These are phyloP conservation scores for Pythium apleroticum DNA, from an alignment of 352 stramenopile species.

Conservation along the genomic window DNA sequence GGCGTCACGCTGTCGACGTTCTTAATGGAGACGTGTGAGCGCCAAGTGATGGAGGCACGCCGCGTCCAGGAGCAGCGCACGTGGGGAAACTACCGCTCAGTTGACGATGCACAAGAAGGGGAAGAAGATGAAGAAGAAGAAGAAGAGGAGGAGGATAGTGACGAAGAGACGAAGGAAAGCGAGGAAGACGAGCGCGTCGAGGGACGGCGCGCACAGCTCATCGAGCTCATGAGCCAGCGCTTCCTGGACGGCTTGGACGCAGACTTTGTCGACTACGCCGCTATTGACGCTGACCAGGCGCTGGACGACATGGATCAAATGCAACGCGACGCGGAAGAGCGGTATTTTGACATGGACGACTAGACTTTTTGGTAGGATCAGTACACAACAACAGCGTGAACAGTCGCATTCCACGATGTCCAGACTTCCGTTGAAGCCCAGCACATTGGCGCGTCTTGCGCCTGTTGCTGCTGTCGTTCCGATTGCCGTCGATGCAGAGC, in stretches of 20 bases:
- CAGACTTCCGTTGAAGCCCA: slow-evolving; percentile 6
- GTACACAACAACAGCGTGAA: slow-evolving; percentile 3
- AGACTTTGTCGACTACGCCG: slow-evolving; percentile 63
- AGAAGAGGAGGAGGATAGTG: slow-evolving; percentile 47
- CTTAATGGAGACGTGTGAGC: slow-evolving; percentile 66
- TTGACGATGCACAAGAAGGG: slow-evolving; percentile 24
- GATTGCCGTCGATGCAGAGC: slow-evolving; percentile 12
- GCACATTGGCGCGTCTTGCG: background rate
- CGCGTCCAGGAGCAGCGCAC: slow-evolving; percentile 57
- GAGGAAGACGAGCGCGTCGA: slow-evolving; percentile 28
- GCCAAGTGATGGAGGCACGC: slow-evolving; percentile 62
- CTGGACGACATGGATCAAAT: slow-evolving; percentile 70
- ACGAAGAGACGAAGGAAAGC: slow-evolving; percentile 36
- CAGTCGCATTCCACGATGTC: slow-evolving; percentile 18
- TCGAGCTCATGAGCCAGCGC: slow-evolving; percentile 72
- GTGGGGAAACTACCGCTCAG: slow-evolving; percentile 46
- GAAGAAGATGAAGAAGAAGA: slow-evolving; percentile 49
- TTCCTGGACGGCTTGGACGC: slow-evolving; percentile 67
- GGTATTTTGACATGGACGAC: slow-evolving; percentile 59
- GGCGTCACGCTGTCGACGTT: slow-evolving; percentile 57
- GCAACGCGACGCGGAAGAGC: slow-evolving; percentile 76
- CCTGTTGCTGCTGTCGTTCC: background rate
- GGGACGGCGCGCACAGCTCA: slow-evolving; percentile 54
- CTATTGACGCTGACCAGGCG: slow-evolving; percentile 57
- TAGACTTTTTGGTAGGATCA: background rate